Evolutionary conservation across 768 basidiomycete genomes (phyloP).

Genomic region (Agrocybe praecox): DNA sequence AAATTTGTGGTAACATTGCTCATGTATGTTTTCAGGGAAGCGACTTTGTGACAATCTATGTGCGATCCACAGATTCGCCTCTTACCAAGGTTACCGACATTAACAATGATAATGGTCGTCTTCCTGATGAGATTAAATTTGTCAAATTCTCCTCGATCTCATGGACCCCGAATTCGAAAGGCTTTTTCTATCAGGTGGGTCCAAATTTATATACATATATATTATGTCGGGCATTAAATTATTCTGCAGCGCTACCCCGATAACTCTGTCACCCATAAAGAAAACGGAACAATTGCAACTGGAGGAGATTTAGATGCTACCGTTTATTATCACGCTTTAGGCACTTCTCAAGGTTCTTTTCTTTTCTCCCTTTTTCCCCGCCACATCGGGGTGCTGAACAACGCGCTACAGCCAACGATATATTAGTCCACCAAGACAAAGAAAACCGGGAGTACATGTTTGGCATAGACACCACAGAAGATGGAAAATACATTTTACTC

Average conservation of each 20-base stretch:
- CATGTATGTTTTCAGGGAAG: constrained; percentile 52
- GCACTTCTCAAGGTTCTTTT: constrained; percentile 64
- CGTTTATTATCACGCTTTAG: constrained; percentile 76
- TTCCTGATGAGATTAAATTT: constrained; percentile 69
- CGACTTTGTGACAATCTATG: constrained; percentile 70
- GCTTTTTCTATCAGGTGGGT: constrained; percentile 79
- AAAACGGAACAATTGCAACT: constrained; percentile 59
- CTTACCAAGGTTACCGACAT: constrained; percentile 43
- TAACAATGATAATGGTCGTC: constrained; percentile 51
- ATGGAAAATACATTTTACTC: constrained; percentile 65
- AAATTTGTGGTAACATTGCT: background rate
- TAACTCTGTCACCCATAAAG: constrained; percentile 45
- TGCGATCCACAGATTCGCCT: constrained; percentile 64
- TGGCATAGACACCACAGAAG: constrained; percentile 56
- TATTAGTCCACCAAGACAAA: constrained; percentile 66
- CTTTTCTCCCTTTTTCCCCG: constrained; percentile 2
- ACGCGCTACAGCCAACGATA: constrained; percentile 55
- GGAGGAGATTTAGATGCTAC: constrained; percentile 66
- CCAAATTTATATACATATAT: background rate
- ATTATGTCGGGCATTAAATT: background rate
- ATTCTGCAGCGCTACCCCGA: constrained; percentile 58
- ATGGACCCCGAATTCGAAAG: constrained; percentile 80
- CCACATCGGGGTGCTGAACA: constrained; percentile 2
- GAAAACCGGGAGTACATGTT: constrained; percentile 71
- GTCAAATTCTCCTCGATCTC: constrained; percentile 76